Conservation (phyloP, 2,329 filamentous ascomycete genomes). For the Monilinia polystroma region DNA sequence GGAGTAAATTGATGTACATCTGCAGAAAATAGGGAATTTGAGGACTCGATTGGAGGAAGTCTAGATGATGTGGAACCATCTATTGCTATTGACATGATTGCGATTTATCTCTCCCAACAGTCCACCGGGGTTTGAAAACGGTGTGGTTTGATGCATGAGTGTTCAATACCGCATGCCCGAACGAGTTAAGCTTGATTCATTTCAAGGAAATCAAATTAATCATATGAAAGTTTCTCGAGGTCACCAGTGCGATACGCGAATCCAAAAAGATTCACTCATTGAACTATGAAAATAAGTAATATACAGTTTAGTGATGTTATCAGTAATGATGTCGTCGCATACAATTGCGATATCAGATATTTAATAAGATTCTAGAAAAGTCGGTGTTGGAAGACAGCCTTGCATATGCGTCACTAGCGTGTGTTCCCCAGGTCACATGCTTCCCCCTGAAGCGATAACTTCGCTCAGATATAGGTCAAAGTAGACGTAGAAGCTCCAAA, state of each 20-base stretch:
- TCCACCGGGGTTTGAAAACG: neutral
- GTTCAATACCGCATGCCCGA: neutral
- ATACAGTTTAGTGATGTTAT: neutral
- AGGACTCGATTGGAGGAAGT: neutral
- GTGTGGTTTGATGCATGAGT: neutral
- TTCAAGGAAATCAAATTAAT: neutral
- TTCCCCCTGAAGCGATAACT: neutral
- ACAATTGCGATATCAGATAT: neutral
- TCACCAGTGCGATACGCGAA: neutral
- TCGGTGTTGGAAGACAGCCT: neutral
- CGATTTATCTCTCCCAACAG: neutral
- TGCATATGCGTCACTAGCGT: slow-evolving; percentile 14
- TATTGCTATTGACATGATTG: neutral
- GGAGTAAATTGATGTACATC: slow-evolving; percentile 2
- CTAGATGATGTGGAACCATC: neutral
- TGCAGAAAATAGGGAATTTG: slow-evolving; percentile 6
- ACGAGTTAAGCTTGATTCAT: neutral
- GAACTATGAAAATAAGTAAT: neutral
- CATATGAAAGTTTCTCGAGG: neutral
- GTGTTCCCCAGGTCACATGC: neutral
- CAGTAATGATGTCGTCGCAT: neutral
- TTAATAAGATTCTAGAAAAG: slow-evolving; percentile 8
- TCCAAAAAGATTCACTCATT: neutral
- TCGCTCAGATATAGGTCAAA: neutral
- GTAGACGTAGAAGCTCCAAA: neutral